Conservation (phyloP, 345 rosid species). For the Lumnitzera littorea region DNA sequence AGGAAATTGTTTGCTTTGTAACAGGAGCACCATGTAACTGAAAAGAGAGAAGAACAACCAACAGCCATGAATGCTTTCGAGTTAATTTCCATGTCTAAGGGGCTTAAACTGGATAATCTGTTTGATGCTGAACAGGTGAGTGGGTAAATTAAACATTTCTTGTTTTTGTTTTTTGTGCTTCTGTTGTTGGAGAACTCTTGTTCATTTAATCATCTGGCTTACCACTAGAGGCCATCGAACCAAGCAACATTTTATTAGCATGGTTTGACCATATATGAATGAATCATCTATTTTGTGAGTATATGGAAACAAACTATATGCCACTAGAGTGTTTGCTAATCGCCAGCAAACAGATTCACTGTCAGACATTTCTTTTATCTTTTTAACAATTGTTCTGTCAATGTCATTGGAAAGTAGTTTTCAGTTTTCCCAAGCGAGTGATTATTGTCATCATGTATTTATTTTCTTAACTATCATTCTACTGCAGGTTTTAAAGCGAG, state of each 20-base stretch:
- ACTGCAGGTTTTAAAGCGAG: constrained; percentile 71
- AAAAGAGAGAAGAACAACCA: constrained; percentile 83
- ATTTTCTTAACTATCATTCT: not conserved
- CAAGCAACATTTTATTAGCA: too few species aligned
- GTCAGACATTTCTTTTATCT: too few species aligned
- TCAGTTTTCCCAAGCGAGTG: not conserved
- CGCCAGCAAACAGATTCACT: too few species aligned
- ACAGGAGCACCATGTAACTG: constrained; percentile 83
- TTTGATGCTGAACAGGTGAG: constrained; percentile 80
- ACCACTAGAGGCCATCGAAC: too few species aligned
- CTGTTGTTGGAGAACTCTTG: not conserved
- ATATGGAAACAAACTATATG: too few species aligned
- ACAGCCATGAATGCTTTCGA: constrained; percentile 87
- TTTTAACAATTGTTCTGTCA: too few species aligned
- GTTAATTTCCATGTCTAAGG: constrained; percentile 85
- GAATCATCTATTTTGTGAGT: too few species aligned
- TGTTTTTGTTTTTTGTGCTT: not conserved
- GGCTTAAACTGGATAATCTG: constrained; percentile 78
- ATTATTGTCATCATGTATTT: not conserved
- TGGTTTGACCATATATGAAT: too few species aligned
- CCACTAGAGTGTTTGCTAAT: too few species aligned
- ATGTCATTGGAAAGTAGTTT: too few species aligned
- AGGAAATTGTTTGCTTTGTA: constrained; percentile 6
- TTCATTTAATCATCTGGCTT: too few species aligned
- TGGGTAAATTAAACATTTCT: not conserved